Evolutionary conservation across 768 basidiomycete genomes (phyloP).

Genomic region (Strobilomyces dryophilus): DNA sequence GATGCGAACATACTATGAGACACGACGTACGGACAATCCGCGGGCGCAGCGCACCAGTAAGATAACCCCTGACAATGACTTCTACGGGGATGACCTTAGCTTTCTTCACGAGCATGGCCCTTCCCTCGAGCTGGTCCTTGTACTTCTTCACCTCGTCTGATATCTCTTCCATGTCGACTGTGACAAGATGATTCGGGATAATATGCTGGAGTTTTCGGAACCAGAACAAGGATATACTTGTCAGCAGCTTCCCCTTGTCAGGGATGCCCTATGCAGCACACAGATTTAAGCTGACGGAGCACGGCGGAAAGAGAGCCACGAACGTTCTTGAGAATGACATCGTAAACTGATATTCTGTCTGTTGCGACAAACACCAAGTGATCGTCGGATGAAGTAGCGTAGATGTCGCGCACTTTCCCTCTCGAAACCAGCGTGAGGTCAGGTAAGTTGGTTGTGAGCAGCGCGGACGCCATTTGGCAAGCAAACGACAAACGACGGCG

Average conservation of each 20-base stretch:
- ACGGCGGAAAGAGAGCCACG: conserved; percentile 29
- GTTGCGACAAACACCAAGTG: conserved; percentile 90
- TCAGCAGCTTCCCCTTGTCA: conserved; percentile 86
- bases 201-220: conserved; percentile 76
- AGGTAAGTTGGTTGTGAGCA: conserved; percentile 56
- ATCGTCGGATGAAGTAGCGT: conserved; percentile 64
- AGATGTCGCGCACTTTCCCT: conserved; percentile 97
- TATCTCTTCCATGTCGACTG: conserved; percentile 74
- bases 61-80: conserved; percentile 93
- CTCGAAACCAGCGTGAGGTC: conserved; percentile 68
- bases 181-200: conserved; percentile 88
- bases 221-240: conserved; percentile 92
- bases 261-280: conserved; percentile 73
- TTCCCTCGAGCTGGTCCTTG: conserved; percentile 71
- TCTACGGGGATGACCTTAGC: conserved; percentile 89
- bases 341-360: conserved; percentile 95
- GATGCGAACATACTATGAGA: conserved; percentile 7
- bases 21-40: background rate
- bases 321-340: conserved; percentile 92
- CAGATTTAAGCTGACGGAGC: background rate
- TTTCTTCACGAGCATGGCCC: conserved; percentile 88
- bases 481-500: background rate
- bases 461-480: conserved; percentile 29
- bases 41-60: conserved; percentile 64
- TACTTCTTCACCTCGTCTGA: conserved; percentile 74